A percentile compares a stretch with the other conserved stretches of the same genome.
These are phyloP conservation scores for Colletotrichum sp. DNA, from an alignment of 2,329 filamentous ascomycete genomes.

Conservation along the genomic window DNA sequence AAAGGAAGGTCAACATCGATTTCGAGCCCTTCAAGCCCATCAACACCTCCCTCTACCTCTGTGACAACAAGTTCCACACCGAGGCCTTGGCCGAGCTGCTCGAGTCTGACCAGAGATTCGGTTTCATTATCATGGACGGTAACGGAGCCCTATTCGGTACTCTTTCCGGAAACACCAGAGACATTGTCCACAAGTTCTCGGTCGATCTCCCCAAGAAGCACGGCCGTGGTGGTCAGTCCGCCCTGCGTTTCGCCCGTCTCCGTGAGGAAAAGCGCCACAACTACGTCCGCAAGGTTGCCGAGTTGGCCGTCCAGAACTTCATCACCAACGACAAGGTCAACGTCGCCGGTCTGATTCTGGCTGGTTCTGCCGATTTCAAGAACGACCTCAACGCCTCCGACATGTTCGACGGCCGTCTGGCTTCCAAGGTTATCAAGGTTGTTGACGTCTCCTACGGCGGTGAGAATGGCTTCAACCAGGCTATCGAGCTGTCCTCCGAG, in stretches of 20 bases:
- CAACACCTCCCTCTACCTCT: slow-evolving; percentile 98
- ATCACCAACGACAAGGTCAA: slow-evolving; percentile 99
- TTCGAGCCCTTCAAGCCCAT: slow-evolving; percentile 99
- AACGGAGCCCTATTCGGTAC: slow-evolving; percentile 98
- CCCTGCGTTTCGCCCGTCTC: slow-evolving; percentile 98
- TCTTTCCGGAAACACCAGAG: slow-evolving; percentile 94
- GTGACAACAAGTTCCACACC: slow-evolving; percentile 99
- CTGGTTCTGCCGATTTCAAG: slow-evolving; percentile 99
- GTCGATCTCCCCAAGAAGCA: slow-evolving; percentile 99
- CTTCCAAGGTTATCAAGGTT: slow-evolving; percentile 97
- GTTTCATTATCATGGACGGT: slow-evolving; percentile 99
- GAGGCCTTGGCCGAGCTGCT: slow-evolving; percentile 96
- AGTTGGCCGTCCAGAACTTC: slow-evolving; percentile 98
- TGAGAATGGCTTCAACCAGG: slow-evolving; percentile 99
- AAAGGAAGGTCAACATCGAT: slow-evolving; percentile 99
- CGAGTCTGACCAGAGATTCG: slow-evolving; percentile 98
- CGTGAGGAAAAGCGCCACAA: slow-evolving; percentile 99
- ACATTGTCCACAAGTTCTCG: slow-evolving; percentile 96
- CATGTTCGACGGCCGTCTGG: slow-evolving; percentile 91
- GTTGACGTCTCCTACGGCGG: slow-evolving; percentile 99
- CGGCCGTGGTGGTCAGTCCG: slow-evolving; percentile 99
- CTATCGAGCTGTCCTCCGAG: slow-evolving; percentile 93
- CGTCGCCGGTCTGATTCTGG: slow-evolving; percentile 92
- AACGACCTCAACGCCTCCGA: slow-evolving; percentile 98
- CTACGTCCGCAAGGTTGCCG: slow-evolving; percentile 98